Conservation (phyloP, 371 early-diverging fungal genomes). For the Syncephalastrum racemosum region DNA sequence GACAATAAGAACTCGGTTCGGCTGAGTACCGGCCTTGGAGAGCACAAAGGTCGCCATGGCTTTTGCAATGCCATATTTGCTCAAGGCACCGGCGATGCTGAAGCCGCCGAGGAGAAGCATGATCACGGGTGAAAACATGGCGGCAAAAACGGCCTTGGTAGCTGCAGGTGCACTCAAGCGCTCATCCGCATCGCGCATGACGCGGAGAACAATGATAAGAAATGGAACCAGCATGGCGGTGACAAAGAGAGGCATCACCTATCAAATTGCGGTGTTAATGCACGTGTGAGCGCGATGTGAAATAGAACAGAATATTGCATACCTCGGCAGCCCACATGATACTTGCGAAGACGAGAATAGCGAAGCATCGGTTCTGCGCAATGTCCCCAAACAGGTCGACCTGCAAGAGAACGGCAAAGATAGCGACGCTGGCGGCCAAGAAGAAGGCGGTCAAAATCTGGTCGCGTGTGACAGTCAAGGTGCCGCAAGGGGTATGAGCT, state of each 20-base stretch:
- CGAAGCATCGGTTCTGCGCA: constrained; percentile 83
- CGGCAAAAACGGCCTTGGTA: constrained; percentile 66
- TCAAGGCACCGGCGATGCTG: constrained; percentile 76
- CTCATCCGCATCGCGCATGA: constrained; percentile 67
- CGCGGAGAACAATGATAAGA: constrained; percentile 78
- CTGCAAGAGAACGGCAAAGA: constrained; percentile 56
- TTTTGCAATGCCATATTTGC: constrained; percentile 92
- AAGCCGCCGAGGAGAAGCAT: constrained; percentile 85
- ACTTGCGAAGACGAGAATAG: constrained; percentile 85
- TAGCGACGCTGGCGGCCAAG: constrained; percentile 43
- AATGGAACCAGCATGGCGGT: constrained; percentile 91
- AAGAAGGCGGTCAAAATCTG: constrained; percentile 39
- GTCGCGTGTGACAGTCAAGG: too few species aligned
- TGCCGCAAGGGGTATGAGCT: too few species aligned
- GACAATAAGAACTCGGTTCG: constrained; percentile 81
- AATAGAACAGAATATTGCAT: too few species aligned
- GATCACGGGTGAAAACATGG: constrained; percentile 85
- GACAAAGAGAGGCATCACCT: constrained; percentile 92
- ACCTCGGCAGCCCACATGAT: constrained; percentile 93
- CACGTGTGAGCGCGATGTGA: too few species aligned
- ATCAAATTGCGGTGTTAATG: too few species aligned
- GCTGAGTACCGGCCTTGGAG: constrained; percentile 84
- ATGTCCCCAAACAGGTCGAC: constrained; percentile 55
- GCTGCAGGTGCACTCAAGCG: constrained; percentile 61
- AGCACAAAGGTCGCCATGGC: constrained; percentile 85